A percentile compares a stretch with the other conserved stretches of the same genome.
Conservation (phyloP, 2,329 filamentous ascomycete species). For the Stagonosporopsis rhizophila region DNA sequence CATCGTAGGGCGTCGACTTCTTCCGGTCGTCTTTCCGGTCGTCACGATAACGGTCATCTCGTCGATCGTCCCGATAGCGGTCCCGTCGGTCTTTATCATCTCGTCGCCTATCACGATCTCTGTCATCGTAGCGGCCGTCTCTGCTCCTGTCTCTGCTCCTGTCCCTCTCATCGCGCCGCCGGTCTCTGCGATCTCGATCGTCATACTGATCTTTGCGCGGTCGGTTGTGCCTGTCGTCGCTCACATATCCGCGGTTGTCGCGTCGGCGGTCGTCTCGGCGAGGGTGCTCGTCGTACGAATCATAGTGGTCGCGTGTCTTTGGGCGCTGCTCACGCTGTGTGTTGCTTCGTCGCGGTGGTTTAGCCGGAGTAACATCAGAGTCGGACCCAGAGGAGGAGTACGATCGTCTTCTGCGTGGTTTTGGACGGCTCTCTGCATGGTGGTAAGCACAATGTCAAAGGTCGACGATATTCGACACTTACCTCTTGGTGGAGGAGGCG, state of each 20-base stretch:
- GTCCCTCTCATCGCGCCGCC: slow-evolving; percentile 23
- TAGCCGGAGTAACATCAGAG: slow-evolving; percentile 22
- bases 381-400: slow-evolving; percentile 32
- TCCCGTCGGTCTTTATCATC: slow-evolving; percentile 25
- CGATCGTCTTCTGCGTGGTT: slow-evolving; percentile 26
- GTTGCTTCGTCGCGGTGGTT: slow-evolving; percentile 31
- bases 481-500: slow-evolving; percentile 23
- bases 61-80: slow-evolving; percentile 13
- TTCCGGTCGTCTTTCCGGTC: slow-evolving; percentile 28
- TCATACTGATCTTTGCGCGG: slow-evolving; percentile 28
- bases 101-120: slow-evolving; percentile 13
- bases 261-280: slow-evolving; percentile 22
- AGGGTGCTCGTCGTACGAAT: slow-evolving; percentile 38
- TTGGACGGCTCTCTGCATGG: slow-evolving; percentile 17
- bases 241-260: slow-evolving; percentile 37
- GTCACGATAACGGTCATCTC: slow-evolving; percentile 20
- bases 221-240: slow-evolving; percentile 34
- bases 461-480: not conserved
- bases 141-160: slow-evolving; percentile 12
- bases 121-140: slow-evolving; percentile 13
- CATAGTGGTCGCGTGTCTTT: slow-evolving; percentile 31
- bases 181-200: slow-evolving; percentile 19
- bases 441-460: slow-evolving; percentile 9
- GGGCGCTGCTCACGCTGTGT: slow-evolving; percentile 27
- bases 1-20: slow-evolving; percentile 16